Evolutionary conservation across 768 basidiomycete species (phyloP).

Genomic region (Xerocomellus intermedius): DNA sequence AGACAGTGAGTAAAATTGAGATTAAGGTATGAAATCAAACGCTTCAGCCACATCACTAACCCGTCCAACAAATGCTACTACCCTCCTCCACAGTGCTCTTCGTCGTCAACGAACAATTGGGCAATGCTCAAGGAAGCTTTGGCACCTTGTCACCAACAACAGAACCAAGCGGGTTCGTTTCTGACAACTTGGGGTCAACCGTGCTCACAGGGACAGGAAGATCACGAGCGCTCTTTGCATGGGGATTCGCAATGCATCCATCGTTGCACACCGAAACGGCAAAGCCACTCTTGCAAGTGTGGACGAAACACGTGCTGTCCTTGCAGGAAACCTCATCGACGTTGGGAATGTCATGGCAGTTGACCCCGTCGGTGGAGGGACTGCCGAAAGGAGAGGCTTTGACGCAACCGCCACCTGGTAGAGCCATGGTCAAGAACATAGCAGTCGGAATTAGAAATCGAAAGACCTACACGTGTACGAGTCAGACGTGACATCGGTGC

Average conservation of each 20-base stretch:
- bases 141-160: neutral
- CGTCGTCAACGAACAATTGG: neutral
- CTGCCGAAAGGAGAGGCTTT: conserved; percentile 21
- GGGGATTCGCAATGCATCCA: conserved; percentile 9
- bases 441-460: neutral
- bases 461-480: conserved; percentile 32
- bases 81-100: neutral
- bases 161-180: neutral
- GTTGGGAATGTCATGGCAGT: conserved; percentile 34
- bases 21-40: neutral
- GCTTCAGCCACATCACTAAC: neutral
- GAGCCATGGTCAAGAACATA: neutral
- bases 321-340: conserved; percentile 32
- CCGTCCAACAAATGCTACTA: neutral
- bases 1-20: neutral
- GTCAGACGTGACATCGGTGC: conserved; percentile 28
- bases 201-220: neutral
- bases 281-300: conserved; percentile 26
- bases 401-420: conserved; percentile 37
- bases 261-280: conserved; percentile 3
- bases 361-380: conserved; percentile 20
- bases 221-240: neutral
- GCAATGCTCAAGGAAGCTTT: no score
- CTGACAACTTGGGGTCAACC: no score
- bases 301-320: conserved; percentile 27